phyloP scores from a whole-genome alignment of 2,329 filamentous ascomycete species.

The Hypomyces rosellus region DNA sequence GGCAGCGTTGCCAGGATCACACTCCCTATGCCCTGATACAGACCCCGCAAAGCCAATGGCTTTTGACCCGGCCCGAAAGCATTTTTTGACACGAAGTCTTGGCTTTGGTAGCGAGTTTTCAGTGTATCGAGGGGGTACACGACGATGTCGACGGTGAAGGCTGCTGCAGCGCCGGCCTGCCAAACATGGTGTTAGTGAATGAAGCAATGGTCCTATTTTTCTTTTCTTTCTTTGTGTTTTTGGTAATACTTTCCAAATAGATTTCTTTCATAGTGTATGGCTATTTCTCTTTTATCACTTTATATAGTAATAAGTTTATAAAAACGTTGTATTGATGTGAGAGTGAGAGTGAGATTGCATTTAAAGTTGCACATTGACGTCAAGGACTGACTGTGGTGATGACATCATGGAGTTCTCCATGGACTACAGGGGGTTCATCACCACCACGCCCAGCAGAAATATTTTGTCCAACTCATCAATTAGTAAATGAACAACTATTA shows the following conservation, averaged over 20 bases:
- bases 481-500: no score
- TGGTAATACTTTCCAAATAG: background rate
- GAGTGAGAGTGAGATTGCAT: no score
- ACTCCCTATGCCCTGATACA: slow-evolving; percentile 84
- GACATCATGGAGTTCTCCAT: no score
- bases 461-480: no score
- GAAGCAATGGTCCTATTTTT: background rate
- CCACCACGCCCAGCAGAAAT: no score
- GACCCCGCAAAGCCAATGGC: slow-evolving; percentile 55
- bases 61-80: slow-evolving; percentile 48
- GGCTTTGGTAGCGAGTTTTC: slow-evolving; percentile 79
- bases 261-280: background rate
- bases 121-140: slow-evolving; percentile 86
- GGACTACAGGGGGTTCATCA: no score
- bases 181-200: background rate
- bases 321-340: no score
- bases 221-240: background rate
- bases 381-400: no score
- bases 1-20: slow-evolving; percentile 83
- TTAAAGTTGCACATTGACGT: no score
- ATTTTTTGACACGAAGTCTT: slow-evolving; percentile 64
- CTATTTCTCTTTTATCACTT: background rate
- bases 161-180: slow-evolving; percentile 77
- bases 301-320: background rate
- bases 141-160: slow-evolving; percentile 77